phyloP scores from a whole-genome alignment of 306 rosid species.

The Casuarina glauca region DNA sequence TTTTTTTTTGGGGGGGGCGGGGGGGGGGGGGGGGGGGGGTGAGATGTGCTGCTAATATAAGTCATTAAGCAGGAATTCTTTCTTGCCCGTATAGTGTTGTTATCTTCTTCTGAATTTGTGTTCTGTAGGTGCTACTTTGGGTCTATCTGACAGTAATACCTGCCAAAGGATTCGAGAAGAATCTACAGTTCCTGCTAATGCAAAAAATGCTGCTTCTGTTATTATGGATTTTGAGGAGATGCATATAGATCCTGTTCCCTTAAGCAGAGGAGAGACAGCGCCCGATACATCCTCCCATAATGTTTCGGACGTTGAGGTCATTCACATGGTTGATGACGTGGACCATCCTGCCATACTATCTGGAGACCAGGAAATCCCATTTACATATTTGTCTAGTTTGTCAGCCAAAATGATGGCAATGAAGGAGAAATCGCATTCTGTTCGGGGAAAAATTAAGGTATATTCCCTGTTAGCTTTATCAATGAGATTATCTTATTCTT shows the following conservation, averaged over 20 bases:
- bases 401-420: conserved; percentile 71
- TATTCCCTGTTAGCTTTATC: conserved; percentile 23
- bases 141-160: conserved; percentile 31
- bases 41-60: background rate
- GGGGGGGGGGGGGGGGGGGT: background rate
- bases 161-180: conserved; percentile 34
- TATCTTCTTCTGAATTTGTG: conserved; percentile 16
- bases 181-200: conserved; percentile 27
- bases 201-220: conserved; percentile 35
- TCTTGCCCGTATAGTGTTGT: conserved; percentile 5
- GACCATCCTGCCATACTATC: conserved; percentile 46
- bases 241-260: conserved; percentile 28
- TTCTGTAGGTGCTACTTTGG: conserved; percentile 44
- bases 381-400: conserved; percentile 81
- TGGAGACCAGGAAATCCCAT: conserved; percentile 65
- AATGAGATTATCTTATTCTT: conserved; percentile 11
- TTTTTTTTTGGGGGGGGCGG: background rate
- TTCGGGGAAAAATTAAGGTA: conserved; percentile 85
- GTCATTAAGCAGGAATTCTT: background rate
- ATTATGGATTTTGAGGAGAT: conserved; percentile 32
- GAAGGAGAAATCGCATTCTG: conserved; percentile 45
- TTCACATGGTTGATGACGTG: conserved; percentile 39
- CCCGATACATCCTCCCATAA: conserved; percentile 35
- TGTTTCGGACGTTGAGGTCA: conserved; percentile 35
- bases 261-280: conserved; percentile 29